A percentile compares a stretch with the other conserved stretches of the same genome.
Conservation (phyloP, 2,329 filamentous ascomycete genomes). For the Drechslerella coelobrocha region DNA sequence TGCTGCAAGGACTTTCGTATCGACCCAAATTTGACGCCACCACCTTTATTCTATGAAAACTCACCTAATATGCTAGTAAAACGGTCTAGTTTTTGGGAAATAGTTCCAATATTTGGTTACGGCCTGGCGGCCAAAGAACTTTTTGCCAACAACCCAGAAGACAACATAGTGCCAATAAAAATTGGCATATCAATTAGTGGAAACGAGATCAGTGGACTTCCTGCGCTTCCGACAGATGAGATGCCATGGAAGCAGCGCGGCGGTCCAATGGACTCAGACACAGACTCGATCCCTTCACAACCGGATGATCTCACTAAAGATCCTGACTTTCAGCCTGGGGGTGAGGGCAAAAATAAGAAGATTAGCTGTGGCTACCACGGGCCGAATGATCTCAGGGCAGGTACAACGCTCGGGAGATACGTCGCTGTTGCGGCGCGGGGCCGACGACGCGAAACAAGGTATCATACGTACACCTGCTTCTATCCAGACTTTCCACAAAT, state of each 20-base stretch:
- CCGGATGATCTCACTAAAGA: too few relatives aligned
- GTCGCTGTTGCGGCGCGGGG: background rate
- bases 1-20: background rate
- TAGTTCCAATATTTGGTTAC: background rate
- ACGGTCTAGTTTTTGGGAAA: background rate
- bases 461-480: slow-evolving; percentile 17
- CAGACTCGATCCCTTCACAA: too few relatives aligned
- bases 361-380: background rate
- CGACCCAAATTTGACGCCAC: background rate
- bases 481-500: slow-evolving; percentile 6
- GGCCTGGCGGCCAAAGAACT: slow-evolving; percentile 3
- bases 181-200: slow-evolving; percentile 13
- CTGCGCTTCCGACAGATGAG: slow-evolving; percentile 18
- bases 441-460: background rate
- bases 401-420: background rate
- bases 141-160: slow-evolving; percentile 3
- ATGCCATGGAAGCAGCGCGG: slow-evolving; percentile 6
- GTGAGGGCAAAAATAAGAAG: background rate
- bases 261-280: too few relatives aligned
- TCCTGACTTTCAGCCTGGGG: background rate
- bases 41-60: background rate
- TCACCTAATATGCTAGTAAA: background rate
- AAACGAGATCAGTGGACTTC: slow-evolving; percentile 9
- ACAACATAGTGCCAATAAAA: background rate
- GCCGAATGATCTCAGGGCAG: background rate